phyloP scores from a whole-genome alignment of 225 moss, liverwort and hornwort species.

The Takakia lepidozioides region DNA sequence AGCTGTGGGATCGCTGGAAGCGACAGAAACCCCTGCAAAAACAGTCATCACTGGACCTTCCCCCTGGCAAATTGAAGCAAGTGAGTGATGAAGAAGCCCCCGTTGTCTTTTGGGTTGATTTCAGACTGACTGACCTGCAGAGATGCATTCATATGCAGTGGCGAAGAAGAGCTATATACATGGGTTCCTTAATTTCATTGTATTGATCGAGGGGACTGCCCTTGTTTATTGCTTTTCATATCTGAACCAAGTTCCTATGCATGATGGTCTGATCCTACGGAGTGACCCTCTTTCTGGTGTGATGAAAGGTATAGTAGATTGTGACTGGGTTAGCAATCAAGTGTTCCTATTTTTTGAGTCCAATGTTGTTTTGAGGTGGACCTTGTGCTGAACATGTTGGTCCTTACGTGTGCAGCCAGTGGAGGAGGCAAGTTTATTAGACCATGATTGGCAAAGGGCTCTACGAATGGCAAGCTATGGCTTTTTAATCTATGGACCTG shows the following conservation, averaged over 20 bases:
- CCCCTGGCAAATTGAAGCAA: constrained; percentile 16
- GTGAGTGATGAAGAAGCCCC: too few species aligned
- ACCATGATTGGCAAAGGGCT: constrained; percentile 78
- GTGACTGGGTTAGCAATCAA: constrained; percentile 4
- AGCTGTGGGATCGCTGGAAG: constrained; percentile 51
- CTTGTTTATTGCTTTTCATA: neutral
- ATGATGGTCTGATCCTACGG: neutral
- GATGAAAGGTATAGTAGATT: constrained; percentile 4
- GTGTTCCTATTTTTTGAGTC: too few species aligned
- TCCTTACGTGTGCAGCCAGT: constrained; percentile 56
- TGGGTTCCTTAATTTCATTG: too few species aligned
- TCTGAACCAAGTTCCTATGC: neutral
- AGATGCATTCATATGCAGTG: too few species aligned
- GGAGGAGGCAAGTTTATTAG: constrained; percentile 43
- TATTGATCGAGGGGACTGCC: too few species aligned
- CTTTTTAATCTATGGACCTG: constrained; percentile 77
- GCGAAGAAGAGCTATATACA: too few species aligned
- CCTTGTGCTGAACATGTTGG: constrained; percentile 2
- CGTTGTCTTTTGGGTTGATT: too few species aligned
- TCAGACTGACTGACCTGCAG: too few species aligned
- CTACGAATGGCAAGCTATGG: constrained; percentile 89
- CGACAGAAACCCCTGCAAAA: constrained; percentile 19
- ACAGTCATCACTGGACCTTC: constrained; percentile 6
- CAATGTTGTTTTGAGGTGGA: constrained; percentile 14
- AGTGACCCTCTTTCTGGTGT: too few species aligned